phyloP scores from a whole-genome alignment of 345 rosid species.

The Aquilaria sinensis region DNA sequence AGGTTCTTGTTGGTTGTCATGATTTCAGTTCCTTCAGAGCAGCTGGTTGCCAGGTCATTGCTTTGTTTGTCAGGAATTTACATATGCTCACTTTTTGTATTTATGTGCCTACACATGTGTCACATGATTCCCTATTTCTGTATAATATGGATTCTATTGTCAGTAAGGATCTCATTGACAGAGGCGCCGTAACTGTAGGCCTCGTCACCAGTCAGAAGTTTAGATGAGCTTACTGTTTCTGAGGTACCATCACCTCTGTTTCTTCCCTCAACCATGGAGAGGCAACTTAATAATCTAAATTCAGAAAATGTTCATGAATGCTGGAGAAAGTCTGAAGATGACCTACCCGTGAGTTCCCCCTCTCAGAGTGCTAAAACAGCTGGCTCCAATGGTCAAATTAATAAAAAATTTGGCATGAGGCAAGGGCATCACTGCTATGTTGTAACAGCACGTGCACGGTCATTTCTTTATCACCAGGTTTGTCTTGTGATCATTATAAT shows the following conservation, averaged over 20 bases:
- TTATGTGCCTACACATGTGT: not conserved
- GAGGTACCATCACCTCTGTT: conserved; percentile 61
- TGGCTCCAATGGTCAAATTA: conserved; percentile 20
- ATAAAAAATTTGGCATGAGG: conserved; percentile 54
- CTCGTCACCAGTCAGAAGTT: conserved; percentile 67
- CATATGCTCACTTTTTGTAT: not conserved
- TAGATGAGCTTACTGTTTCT: conserved; percentile 64
- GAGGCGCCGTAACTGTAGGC: conserved; percentile 39
- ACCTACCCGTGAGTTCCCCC: conserved; percentile 19
- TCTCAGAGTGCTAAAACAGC: conserved; percentile 7
- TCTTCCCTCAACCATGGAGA: conserved; percentile 54
- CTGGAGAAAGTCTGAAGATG: conserved; percentile 21
- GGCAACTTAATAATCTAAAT: conserved; percentile 21
- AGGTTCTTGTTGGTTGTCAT: conserved; percentile 73
- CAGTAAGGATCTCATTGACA: not conserved
- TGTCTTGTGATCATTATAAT: not conserved
- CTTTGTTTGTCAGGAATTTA: conserved; percentile 3
- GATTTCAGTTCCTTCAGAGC: conserved; percentile 99
- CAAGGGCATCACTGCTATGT: conserved; percentile 58
- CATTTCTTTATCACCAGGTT: conserved; percentile 96
- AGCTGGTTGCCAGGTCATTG: conserved; percentile 76
- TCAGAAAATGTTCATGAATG: conserved; percentile 20
- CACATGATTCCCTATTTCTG: not conserved
- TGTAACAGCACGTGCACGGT: conserved; percentile 66
- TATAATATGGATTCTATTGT: not conserved